Evolutionary conservation across 169 alveolate genomes (phyloP).

Genomic region (Miamiensis avidus): DNA sequence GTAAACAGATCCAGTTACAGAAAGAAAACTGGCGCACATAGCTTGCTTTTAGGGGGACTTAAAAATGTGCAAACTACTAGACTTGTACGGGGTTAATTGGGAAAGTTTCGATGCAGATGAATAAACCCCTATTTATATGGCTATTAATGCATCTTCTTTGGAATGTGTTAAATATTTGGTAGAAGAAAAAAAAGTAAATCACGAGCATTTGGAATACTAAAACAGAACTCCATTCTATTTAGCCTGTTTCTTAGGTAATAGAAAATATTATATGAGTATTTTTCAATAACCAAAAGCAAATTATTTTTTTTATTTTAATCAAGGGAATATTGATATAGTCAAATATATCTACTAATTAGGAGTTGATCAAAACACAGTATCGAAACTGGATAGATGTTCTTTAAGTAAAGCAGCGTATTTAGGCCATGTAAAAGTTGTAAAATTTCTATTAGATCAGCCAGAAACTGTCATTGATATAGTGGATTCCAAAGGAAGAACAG

Average conservation of each 20-base stretch:
- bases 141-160: conserved; percentile 16
- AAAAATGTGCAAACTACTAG: conserved; percentile 9
- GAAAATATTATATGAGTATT: too few species aligned
- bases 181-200: conserved; percentile 36
- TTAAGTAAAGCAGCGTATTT: conserved; percentile 40
- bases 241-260: conserved; percentile 45
- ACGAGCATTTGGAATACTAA: conserved; percentile 43
- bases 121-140: conserved; percentile 42
- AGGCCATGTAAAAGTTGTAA: conserved; percentile 30
- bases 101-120: conserved; percentile 40
- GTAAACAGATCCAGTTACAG: neutral
- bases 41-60: conserved; percentile 12
- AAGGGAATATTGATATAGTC: conserved; percentile 28
- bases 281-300: too few species aligned
- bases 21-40: conserved; percentile 16
- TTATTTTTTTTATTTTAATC: too few species aligned
- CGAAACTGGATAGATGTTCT: conserved; percentile 39
- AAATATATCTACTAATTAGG: conserved; percentile 20
- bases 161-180: conserved; percentile 28
- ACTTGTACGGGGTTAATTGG: conserved; percentile 34
- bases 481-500: conserved; percentile 45
- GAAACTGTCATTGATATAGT: conserved; percentile 15
- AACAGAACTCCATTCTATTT: conserved; percentile 50
- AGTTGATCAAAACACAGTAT: conserved; percentile 32
- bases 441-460: conserved; percentile 25